phyloP scores from a whole-genome alignment of 139 green algal genomes.

The Tetraselmis chui region DNA sequence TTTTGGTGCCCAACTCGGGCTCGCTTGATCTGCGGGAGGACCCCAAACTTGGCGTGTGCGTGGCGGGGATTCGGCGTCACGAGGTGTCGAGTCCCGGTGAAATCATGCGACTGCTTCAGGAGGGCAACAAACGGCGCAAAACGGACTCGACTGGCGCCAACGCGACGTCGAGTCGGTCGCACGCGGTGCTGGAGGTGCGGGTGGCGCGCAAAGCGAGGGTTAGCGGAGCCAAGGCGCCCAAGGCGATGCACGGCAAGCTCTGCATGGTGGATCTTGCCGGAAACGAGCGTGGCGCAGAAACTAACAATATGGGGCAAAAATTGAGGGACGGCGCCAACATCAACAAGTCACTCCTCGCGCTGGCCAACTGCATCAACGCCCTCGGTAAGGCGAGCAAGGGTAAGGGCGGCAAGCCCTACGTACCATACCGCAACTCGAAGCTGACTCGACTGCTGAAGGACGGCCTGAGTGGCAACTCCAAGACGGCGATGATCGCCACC shows the following conservation, averaged over 20 bases:
- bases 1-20: background rate
- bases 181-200: constrained; percentile 31
- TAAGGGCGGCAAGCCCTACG: constrained; percentile 18
- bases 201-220: background rate
- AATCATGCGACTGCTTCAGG: constrained; percentile 14
- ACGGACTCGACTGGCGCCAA: constrained; percentile 40
- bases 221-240: background rate
- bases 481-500: background rate
- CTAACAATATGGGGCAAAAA: background rate
- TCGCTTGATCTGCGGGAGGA: constrained; percentile 19
- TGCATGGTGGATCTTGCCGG: background rate
- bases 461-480: background rate
- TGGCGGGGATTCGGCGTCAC: constrained; percentile 3
- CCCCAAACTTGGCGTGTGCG: constrained; percentile 2
- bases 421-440: background rate
- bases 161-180: constrained; percentile 28
- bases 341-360: background rate
- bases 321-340: background rate
- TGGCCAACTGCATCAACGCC: background rate
- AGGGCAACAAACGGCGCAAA: constrained; percentile 20
- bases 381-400: constrained; percentile 21
- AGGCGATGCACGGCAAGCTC: background rate
- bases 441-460: background rate
- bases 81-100: background rate
- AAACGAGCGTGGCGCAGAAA: background rate